phyloP scores from a whole-genome alignment of 495 filamentous ascomycete species.

The Penicillium tannophilum region DNA sequence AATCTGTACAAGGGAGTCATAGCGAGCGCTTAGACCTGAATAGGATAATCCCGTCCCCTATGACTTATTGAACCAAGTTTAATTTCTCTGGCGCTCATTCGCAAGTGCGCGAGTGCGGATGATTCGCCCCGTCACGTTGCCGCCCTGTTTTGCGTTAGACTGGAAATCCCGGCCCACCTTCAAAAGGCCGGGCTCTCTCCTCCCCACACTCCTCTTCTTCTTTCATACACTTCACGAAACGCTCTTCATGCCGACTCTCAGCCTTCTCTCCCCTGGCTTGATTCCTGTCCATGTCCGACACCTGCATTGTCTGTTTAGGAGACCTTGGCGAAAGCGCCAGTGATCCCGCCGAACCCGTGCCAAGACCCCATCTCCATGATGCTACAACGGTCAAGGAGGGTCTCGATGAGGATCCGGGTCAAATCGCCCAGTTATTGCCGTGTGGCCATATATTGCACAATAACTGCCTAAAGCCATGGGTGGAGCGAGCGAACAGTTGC shows the following conservation, averaged over 20 bases:
- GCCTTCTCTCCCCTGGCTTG: conserved; percentile 32
- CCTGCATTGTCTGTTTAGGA: conserved; percentile 95
- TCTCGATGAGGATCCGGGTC: conserved; percentile 44
- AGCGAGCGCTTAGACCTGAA: background rate
- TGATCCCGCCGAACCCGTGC: conserved; percentile 50
- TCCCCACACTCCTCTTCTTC: conserved; percentile 40
- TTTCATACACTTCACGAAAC: conserved; percentile 32
- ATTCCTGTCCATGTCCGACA: conserved; percentile 74
- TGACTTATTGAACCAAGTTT: background rate
- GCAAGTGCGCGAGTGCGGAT: conserved; percentile 16
- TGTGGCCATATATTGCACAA: conserved; percentile 92
- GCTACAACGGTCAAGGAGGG: conserved; percentile 37
- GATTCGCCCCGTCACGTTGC: conserved; percentile 48
- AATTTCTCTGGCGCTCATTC: conserved; percentile 1
- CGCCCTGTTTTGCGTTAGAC: conserved; percentile 48
- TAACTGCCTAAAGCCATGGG: conserved; percentile 89
- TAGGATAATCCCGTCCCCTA: background rate
- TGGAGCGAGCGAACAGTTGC: conserved; percentile 94
- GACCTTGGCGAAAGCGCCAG: conserved; percentile 70
- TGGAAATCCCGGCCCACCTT: conserved; percentile 43
- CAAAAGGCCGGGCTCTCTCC: conserved; percentile 45
- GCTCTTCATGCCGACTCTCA: conserved; percentile 52
- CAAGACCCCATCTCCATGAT: conserved; percentile 47
- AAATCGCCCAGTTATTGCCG: conserved; percentile 65
- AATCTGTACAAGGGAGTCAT: background rate